Base-by-base conservation (phyloP, 257 asterid genomes). In the Solanum habrochaites region DNA sequence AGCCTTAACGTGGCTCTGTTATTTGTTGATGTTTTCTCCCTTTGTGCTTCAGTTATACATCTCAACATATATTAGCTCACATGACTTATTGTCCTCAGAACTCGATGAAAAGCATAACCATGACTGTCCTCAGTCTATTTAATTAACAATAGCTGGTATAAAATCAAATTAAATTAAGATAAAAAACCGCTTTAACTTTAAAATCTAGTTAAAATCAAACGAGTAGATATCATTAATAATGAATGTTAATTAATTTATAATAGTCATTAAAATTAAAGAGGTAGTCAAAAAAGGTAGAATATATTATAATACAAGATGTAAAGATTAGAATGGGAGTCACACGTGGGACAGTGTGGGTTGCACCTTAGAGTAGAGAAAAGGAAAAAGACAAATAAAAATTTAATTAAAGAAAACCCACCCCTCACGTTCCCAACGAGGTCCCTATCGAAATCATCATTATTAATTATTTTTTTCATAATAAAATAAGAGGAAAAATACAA, bases 81-180 rank as follows among this genome's bases (percentile, higher is more conserved):
- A 94, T 58, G 98, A 94, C 20, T 94, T 94, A 66, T 85, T 88
- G 1, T 86, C 95, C 98, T 91, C 94, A 95, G 85, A 94, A 95
- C 90, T 95, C 99, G 86, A 96, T 93, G 87, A 96, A 96, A 96
- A 39, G 99, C 98, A 32, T 32, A 32, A 32, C 37, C 35, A 32
- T 32, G 35, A 32, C 35, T 32, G 5, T 32, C 35, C 35, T 4
- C 32, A 3, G 32, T 31, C 32, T 31, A 31, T 31, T 32, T 32
- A 32, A 4, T 32, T 32, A 1, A 32, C 37, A 3, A 32, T 32
- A 32, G 37, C 37, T 32, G 0, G 31, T 95, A 97, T 47, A 47
- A 14, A 14, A 47, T 5, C 58, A 47, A 14, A 47, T 47, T 14
- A 47, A 49, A 49, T 5, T 49, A 14, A 2, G 7, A 47, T 3